Percentiles rank a stretch among this genome's conserved stretches.
These are phyloP conservation scores for Dryas alaskensis DNA, from an alignment of 306 rosid genomes.

Conservation along the genomic window DNA sequence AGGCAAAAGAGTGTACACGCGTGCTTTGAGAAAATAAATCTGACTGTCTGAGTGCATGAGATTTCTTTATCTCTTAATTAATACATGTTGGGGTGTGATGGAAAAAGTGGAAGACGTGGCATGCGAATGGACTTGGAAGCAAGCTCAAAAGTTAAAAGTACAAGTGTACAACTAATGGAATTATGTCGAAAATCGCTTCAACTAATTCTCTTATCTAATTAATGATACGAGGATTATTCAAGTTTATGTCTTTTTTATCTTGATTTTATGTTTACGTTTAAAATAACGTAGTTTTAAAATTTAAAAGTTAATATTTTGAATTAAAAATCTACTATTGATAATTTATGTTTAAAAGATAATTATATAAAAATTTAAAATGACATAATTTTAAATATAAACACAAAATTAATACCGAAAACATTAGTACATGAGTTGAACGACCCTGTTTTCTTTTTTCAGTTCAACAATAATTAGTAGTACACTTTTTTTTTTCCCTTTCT, in stretches of 20 bases:
- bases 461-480: background rate
- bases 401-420: no score
- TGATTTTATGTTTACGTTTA: no score
- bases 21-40: background rate
- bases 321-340: no score
- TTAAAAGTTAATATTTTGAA: no score
- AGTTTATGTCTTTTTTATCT: background rate
- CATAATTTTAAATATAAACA: no score
- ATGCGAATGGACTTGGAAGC: background rate
- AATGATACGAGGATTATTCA: background rate
- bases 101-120: background rate
- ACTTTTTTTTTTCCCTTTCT: background rate
- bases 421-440: no score
- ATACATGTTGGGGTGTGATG: background rate
- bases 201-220: background rate
- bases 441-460: background rate
- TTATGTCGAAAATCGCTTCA: background rate
- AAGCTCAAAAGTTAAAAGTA: background rate
- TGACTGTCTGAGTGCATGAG: no score
- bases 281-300: no score
- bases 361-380: no score
- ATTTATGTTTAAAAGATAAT: no score
- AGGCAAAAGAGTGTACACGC: conserved; percentile 1
- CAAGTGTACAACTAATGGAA: background rate
- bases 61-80: background rate